A percentile compares a stretch with the other conserved stretches of the same genome.
These are phyloP conservation scores for Tarenaya hassleriana DNA, from an alignment of 345 rosid species.

Conservation along the genomic window DNA sequence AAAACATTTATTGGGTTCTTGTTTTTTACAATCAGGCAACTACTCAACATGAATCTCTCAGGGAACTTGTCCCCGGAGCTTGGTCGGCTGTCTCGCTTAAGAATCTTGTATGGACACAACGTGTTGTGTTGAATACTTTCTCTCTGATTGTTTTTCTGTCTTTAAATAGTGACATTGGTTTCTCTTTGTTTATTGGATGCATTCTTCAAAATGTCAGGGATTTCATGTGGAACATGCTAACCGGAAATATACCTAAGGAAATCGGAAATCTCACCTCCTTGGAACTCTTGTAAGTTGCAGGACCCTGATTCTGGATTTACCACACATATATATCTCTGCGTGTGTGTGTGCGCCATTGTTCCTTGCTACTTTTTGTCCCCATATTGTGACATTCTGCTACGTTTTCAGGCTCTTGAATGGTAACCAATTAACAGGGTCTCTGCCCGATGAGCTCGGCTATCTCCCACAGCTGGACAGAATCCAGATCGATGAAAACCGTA, in stretches of 20 bases:
- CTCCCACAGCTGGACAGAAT: slow-evolving; percentile 83
- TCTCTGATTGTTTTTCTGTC: background rate
- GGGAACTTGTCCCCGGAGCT: slow-evolving; percentile 81
- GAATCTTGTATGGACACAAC: slow-evolving; percentile 52
- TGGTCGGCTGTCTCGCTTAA: slow-evolving; percentile 54
- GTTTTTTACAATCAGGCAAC: slow-evolving; percentile 48
- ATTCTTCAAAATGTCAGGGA: slow-evolving; percentile 48
- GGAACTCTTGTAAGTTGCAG: slow-evolving; percentile 66
- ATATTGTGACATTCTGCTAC: background rate
- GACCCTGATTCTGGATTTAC: slow-evolving; percentile 5
- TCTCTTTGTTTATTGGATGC: slow-evolving; percentile 11
- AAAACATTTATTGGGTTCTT: background rate
- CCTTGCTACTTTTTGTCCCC: slow-evolving; percentile 2
- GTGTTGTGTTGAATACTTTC: background rate
- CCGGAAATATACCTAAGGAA: slow-evolving; percentile 83
- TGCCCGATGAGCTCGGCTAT: slow-evolving; percentile 88
- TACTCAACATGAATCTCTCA: slow-evolving; percentile 61
- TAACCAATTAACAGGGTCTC: slow-evolving; percentile 61
- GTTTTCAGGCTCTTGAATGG: slow-evolving; percentile 84
- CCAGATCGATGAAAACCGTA: slow-evolving; percentile 84
- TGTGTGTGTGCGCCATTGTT: background rate
- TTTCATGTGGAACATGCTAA: slow-evolving; percentile 90
- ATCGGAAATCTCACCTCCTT: slow-evolving; percentile 72
- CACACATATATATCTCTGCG: too few relatives aligned
- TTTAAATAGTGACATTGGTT: background rate